Conservation (phyloP, 2,329 filamentous ascomycete species). For the Neopestalotiopsis rosae region DNA sequence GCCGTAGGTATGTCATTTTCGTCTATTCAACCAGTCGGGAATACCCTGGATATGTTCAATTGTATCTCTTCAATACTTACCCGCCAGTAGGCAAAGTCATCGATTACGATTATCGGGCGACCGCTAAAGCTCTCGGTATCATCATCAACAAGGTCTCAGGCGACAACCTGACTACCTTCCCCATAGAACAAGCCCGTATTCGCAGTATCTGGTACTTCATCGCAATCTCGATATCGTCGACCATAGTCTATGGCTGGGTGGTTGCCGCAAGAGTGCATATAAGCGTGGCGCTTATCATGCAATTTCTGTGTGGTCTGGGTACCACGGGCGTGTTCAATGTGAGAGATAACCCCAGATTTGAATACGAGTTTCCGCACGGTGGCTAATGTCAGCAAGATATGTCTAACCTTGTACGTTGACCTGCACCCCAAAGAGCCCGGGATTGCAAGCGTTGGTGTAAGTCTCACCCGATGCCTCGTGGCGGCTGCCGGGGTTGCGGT, state of each 20-base stretch:
- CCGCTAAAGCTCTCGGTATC: neutral
- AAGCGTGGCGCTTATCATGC: neutral
- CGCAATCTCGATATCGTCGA: neutral
- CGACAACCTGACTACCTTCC: neutral
- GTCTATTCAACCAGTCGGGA: neutral
- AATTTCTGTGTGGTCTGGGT: neutral
- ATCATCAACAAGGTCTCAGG: slow-evolving; percentile 4
- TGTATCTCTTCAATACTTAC: neutral
- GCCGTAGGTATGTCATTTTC: neutral
- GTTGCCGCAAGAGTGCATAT: neutral
- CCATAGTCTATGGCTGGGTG: neutral
- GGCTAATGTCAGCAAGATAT: neutral
- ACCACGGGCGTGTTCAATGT: neutral
- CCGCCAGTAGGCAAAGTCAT: neutral
- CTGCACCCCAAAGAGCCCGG: neutral
- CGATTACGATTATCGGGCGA: neutral
- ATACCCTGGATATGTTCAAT: too few species aligned
- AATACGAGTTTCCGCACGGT: neutral
- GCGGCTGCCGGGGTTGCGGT: neutral
- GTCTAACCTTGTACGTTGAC: neutral
- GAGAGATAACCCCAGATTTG: neutral
- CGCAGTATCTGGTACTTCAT: neutral
- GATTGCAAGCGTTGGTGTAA: neutral
- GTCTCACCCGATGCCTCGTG: neutral
- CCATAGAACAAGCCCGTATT: neutral